Percentiles rank a stretch among this genome's conserved stretches.
Evolutionary conservation across 2,329 filamentous ascomycete species (phyloP).

Genomic region (Fusarium marasasianum): DNA sequence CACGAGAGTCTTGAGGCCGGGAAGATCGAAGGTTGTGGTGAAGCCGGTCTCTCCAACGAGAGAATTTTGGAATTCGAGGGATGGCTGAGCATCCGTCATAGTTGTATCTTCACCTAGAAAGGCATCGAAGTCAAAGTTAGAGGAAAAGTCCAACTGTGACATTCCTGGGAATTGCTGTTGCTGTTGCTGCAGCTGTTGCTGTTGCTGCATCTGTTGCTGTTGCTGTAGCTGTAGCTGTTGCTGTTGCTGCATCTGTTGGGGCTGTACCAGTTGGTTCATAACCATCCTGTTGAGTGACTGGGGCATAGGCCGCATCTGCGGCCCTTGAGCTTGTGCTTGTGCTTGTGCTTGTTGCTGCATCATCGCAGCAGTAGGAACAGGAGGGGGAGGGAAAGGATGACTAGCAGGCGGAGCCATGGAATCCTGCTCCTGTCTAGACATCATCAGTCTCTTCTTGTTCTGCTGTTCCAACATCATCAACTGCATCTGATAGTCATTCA

Average conservation of each 20-base stretch:
- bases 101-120: constrained; percentile 45
- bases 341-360: neutral
- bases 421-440: constrained; percentile 83
- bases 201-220: too few species aligned
- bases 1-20: constrained; percentile 64
- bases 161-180: neutral
- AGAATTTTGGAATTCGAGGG: constrained; percentile 56
- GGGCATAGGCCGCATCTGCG: neutral
- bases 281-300: neutral
- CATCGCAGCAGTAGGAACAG: neutral
- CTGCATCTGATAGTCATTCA: constrained; percentile 82
- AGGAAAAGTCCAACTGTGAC: neutral
- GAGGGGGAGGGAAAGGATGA: neutral
- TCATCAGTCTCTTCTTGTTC: constrained; percentile 85
- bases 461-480: constrained; percentile 87
- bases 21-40: constrained; percentile 69
- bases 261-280: neutral
- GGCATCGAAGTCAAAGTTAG: constrained; percentile 27
- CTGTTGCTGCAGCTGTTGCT: neutral
- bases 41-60: constrained; percentile 67
- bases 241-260: neutral
- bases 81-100: constrained; percentile 44
- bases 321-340: neutral
- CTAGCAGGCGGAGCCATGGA: neutral
- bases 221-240: neutral